These are phyloP conservation scores for Trichoderma harzianum DNA, from an alignment of 2,329 filamentous ascomycete genomes.

Conservation along the genomic window DNA sequence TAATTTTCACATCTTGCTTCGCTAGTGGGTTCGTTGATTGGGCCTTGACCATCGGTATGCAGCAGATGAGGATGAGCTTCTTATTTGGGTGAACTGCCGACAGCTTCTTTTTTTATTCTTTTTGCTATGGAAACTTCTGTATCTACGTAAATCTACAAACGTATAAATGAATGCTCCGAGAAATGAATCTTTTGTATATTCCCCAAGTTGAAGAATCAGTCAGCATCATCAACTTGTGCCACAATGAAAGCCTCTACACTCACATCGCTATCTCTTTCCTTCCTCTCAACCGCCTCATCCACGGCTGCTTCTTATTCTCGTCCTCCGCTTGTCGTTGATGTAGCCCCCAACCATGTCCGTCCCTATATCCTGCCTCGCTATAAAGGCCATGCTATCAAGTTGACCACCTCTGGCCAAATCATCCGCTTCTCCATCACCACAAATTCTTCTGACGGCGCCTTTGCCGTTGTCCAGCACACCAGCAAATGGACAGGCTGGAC, in stretches of 20 bases:
- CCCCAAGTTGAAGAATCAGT: neutral
- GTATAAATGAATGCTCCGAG: neutral
- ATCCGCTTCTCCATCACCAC: conserved; percentile 25
- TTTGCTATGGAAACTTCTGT: neutral
- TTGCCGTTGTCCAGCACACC: conserved; percentile 25
- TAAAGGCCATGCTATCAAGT: conserved; percentile 23
- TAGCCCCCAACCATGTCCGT: conserved; percentile 23
- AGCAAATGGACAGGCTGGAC: conserved; percentile 17
- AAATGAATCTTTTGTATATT: neutral
- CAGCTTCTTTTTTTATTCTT: neutral
- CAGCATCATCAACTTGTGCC: neutral
- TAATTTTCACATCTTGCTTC: neutral
- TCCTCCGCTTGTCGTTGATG: conserved; percentile 19
- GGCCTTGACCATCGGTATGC: neutral
- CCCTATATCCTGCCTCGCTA: conserved; percentile 27
- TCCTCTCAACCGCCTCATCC: neutral
- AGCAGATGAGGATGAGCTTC: neutral
- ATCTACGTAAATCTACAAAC: neutral
- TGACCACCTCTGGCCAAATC: conserved; percentile 23
- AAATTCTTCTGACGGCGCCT: conserved; percentile 25
- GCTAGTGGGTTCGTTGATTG: neutral
- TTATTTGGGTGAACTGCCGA: neutral
- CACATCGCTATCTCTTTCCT: neutral
- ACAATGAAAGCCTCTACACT: neutral
- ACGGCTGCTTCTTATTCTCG: neutral